phyloP scores from a whole-genome alignment of 257 asterid genomes.

The Capsicum baccatum region DNA sequence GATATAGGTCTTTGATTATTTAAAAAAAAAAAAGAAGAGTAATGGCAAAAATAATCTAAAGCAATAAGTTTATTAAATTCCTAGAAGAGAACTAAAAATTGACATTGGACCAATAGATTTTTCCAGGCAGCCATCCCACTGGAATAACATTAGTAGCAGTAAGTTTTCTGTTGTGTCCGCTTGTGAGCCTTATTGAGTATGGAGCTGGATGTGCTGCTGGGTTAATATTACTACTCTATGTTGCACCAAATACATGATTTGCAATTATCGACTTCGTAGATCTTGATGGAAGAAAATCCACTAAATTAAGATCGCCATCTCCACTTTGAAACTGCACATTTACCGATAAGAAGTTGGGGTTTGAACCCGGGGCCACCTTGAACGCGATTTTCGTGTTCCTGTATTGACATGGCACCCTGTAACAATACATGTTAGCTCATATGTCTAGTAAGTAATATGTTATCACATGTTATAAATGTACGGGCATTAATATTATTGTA shows the following conservation, averaged over 20 bases:
- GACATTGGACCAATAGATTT: background rate
- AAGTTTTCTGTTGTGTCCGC: background rate
- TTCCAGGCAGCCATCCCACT: background rate
- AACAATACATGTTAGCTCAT: background rate
- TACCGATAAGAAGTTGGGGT: slow-evolving; percentile 34
- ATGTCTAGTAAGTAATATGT: background rate
- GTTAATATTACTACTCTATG: slow-evolving; percentile 20
- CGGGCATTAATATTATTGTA: background rate
- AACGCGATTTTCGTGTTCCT: slow-evolving; percentile 24
- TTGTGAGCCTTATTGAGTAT: background rate
- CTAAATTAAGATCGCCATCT: slow-evolving; percentile 38
- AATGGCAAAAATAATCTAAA: no score
- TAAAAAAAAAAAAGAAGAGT: no score
- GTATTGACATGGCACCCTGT: slow-evolving; percentile 47
- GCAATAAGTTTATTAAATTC: no score
- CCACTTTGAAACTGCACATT: slow-evolving; percentile 37
- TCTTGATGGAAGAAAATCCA: background rate
- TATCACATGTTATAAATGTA: background rate
- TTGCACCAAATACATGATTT: slow-evolving; percentile 16
- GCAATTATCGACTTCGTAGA: background rate
- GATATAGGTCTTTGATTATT: no score
- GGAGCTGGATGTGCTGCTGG: background rate
- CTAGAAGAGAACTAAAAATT: background rate
- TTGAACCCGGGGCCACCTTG: slow-evolving; percentile 38
- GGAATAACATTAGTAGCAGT: slow-evolving; percentile 4